Evolutionary conservation across 345 rosid species (phyloP).

Genomic region (Gossypium mustelinum): DNA sequence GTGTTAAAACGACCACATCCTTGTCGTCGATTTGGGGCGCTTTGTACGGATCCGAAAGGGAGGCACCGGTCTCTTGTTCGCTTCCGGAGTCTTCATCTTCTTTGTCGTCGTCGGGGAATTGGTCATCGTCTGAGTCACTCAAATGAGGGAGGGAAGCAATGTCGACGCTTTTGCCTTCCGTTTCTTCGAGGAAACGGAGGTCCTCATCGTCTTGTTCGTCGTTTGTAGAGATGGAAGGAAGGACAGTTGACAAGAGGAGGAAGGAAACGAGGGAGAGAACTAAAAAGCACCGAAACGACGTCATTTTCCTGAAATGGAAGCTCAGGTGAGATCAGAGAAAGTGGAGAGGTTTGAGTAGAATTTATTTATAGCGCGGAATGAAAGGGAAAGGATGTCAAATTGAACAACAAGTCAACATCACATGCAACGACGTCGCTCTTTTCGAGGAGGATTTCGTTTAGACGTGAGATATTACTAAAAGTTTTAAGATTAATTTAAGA

Average conservation of each 20-base stretch:
- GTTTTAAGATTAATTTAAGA: not conserved
- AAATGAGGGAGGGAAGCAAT: conserved; percentile 7
- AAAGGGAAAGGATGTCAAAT: not conserved
- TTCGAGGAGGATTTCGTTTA: no score
- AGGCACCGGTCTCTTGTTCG: conserved; percentile 55
- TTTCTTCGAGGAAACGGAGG: conserved; percentile 78
- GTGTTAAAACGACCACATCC: conserved; percentile 81
- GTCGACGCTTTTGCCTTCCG: conserved; percentile 28
- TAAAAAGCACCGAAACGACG: conserved; percentile 46
- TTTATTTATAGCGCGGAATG: conserved; percentile 1
- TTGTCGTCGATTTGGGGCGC: conserved; percentile 69
- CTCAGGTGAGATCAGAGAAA: conserved; percentile 19
- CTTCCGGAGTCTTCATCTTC: conserved; percentile 46
- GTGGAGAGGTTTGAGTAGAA: conserved; percentile 17
- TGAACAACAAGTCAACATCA: no score
- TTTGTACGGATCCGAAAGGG: conserved; percentile 51
- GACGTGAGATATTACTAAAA: not conserved
- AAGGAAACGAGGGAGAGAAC: conserved; percentile 42
- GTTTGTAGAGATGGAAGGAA: conserved; percentile 26
- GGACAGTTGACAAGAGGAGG: conserved; percentile 48
- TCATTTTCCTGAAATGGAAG: conserved; percentile 1
- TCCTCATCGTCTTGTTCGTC: conserved; percentile 47
- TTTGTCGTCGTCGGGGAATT: conserved; percentile 30
- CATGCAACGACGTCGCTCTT: not conserved
- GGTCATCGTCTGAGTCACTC: conserved; percentile 31